Percentiles rank a stretch among this genome's conserved stretches.
phyloP scores from a whole-genome alignment of 306 rosid species.

The Crataegus laevigata region DNA sequence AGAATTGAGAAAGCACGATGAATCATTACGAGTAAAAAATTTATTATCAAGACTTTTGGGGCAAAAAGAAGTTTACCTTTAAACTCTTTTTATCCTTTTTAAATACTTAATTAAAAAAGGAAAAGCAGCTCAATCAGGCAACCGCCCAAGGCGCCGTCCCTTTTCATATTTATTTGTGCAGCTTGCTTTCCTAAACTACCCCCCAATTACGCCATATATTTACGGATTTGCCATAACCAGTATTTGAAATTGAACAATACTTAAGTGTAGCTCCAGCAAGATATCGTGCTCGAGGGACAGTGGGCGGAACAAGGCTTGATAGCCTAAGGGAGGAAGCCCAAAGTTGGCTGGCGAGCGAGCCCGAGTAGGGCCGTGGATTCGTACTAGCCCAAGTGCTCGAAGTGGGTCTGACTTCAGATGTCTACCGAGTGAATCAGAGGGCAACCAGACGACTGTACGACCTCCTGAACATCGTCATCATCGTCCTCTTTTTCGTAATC shows the following conservation, averaged over 20 bases:
- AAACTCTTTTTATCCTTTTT: background rate
- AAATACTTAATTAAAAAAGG: background rate
- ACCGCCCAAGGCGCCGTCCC: slow-evolving; percentile 17
- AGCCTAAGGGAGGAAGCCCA: no score
- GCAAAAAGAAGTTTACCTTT: slow-evolving; percentile 35
- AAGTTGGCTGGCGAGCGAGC: no score
- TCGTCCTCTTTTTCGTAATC: slow-evolving; percentile 27
- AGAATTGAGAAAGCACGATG: slow-evolving; percentile 25
- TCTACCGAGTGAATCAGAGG: slow-evolving; percentile 30
- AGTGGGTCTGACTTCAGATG: no score
- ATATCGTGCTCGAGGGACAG: no score
- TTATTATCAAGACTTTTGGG: slow-evolving; percentile 26
- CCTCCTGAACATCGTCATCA: slow-evolving; percentile 36
- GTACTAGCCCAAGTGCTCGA: no score
- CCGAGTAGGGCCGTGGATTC: no score
- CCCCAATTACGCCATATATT: background rate
- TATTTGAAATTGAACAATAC: no score
- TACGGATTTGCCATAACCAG: background rate
- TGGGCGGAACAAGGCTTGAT: no score
- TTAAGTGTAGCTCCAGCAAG: no score
- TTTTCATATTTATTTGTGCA: background rate
- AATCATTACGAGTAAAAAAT: slow-evolving; percentile 35
- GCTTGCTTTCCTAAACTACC: background rate
- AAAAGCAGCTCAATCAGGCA: slow-evolving; percentile 7
- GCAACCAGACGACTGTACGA: slow-evolving; percentile 36